A percentile compares a stretch with the other conserved stretches of the same genome.
Conservation (phyloP, 352 stramenopile genomes). For the Blastocystis sp. region DNA sequence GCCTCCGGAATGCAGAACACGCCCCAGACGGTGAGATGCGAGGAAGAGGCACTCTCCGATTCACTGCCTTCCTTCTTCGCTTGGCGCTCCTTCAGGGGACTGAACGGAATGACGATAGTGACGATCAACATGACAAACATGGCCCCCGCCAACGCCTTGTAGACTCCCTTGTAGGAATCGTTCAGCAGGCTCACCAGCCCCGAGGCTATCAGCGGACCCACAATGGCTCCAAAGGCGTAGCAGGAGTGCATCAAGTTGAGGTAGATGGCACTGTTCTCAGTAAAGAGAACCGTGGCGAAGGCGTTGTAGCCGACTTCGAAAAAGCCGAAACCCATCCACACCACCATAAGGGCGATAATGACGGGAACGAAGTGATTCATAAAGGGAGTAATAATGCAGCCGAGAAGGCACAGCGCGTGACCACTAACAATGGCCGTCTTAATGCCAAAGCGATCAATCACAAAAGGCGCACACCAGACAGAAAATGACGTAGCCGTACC, state of each 20-base stretch:
- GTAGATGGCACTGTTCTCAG: slow-evolving; percentile 35
- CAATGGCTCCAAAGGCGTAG: slow-evolving; percentile 45
- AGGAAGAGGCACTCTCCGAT: not conserved
- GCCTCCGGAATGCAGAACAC: not conserved
- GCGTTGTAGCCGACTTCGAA: slow-evolving; percentile 48
- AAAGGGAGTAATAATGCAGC: slow-evolving; percentile 28
- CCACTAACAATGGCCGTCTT: slow-evolving; percentile 33
- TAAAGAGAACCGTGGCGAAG: slow-evolving; percentile 33
- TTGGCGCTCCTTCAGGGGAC: not conserved
- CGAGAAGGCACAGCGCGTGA: slow-evolving; percentile 12
- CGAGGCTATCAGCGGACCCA: slow-evolving; percentile 43
- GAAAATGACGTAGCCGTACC: slow-evolving; percentile 67
- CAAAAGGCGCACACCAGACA: slow-evolving; percentile 52
- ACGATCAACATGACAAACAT: not conserved
- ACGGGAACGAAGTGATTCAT: slow-evolving; percentile 9
- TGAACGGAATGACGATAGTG: not conserved
- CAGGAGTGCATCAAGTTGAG: slow-evolving; percentile 65
- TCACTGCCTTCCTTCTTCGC: not conserved
- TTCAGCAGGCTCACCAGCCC: not conserved
- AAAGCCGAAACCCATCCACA: slow-evolving; percentile 67
- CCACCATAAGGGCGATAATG: slow-evolving; percentile 43
- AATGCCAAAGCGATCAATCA: slow-evolving; percentile 25
- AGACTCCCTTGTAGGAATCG: slow-evolving; percentile 24
- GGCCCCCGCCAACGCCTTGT: not conserved
- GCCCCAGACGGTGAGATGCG: not conserved